Conservation (phyloP, 2,329 filamentous ascomycete genomes). For the Hypoxylon sp. region DNA sequence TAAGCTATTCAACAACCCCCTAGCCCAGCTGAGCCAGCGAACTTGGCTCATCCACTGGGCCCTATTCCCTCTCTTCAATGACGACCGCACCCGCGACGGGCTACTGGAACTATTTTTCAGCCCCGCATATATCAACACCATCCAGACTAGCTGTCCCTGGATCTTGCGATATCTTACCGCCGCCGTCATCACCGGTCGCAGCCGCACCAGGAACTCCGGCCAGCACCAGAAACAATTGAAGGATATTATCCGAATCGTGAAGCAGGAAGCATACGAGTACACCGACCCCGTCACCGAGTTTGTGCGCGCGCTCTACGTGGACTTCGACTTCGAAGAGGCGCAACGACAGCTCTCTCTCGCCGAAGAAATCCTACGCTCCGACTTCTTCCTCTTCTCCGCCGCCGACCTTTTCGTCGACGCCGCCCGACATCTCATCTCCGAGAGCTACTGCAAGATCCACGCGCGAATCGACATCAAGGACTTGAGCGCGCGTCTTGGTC, state of each 20-base stretch:
- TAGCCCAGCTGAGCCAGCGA: conserved; percentile 94
- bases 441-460: conserved; percentile 99
- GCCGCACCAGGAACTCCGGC: conserved; percentile 81
- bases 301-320: conserved; percentile 92
- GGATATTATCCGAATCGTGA: conserved; percentile 93
- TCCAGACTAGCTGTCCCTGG: conserved; percentile 98
- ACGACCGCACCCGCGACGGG: conserved; percentile 88
- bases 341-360: conserved; percentile 87
- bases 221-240: conserved; percentile 98
- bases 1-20: conserved; percentile 94
- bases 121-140: conserved; percentile 98
- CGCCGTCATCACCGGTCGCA: conserved; percentile 93
- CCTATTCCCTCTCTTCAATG: conserved; percentile 99
- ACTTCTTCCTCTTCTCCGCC: conserved; percentile 92
- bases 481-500: conserved; percentile 88
- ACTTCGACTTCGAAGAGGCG: conserved; percentile 97
- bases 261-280: conserved; percentile 98
- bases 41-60: conserved; percentile 99
- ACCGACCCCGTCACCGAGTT: conserved; percentile 95
- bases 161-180: conserved; percentile 93
- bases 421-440: conserved; percentile 95
- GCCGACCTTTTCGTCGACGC: conserved; percentile 93
- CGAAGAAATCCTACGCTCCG: conserved; percentile 89
- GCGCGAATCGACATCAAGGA: conserved; percentile 98
- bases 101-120: conserved; percentile 98